These are phyloP conservation scores for Solanum pimpinellifolium DNA, from an alignment of 257 asterid genomes.

Conservation along the genomic window DNA sequence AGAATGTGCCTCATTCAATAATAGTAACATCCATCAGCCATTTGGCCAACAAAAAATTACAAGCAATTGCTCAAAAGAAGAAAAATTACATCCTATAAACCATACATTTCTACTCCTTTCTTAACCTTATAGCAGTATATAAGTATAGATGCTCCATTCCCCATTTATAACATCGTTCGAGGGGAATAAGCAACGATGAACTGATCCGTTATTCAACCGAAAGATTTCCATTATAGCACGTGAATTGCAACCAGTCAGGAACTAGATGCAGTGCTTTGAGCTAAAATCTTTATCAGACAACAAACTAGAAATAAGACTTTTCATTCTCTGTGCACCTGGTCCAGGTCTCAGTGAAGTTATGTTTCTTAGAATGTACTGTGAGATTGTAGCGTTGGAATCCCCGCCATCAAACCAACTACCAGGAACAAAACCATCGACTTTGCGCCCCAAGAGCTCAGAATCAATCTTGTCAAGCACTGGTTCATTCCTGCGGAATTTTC, in stretches of 20 bases:
- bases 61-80: background rate
- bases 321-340: conserved; percentile 52
- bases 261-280: conserved; percentile 42
- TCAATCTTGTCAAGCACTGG: conserved; percentile 51
- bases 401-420: conserved; percentile 57
- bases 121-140: background rate
- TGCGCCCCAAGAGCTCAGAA: conserved; percentile 39
- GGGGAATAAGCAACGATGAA: background rate
- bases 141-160: background rate
- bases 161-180: background rate
- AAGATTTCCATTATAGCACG: background rate
- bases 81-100: background rate
- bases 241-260: background rate
- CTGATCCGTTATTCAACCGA: background rate
- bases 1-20: background rate
- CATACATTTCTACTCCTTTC: background rate
- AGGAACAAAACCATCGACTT: conserved; percentile 42
- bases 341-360: conserved; percentile 46
- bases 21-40: background rate
- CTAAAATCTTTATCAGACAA: conserved; percentile 33
- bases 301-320: conserved; percentile 34
- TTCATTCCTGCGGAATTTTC: conserved; percentile 40
- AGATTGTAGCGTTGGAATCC: conserved; percentile 12
- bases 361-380: conserved; percentile 14
- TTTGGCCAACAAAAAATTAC: background rate